Evolutionary conservation across 2,329 filamentous ascomycete species (phyloP).

Genomic region (Colletotrichum siamense): DNA sequence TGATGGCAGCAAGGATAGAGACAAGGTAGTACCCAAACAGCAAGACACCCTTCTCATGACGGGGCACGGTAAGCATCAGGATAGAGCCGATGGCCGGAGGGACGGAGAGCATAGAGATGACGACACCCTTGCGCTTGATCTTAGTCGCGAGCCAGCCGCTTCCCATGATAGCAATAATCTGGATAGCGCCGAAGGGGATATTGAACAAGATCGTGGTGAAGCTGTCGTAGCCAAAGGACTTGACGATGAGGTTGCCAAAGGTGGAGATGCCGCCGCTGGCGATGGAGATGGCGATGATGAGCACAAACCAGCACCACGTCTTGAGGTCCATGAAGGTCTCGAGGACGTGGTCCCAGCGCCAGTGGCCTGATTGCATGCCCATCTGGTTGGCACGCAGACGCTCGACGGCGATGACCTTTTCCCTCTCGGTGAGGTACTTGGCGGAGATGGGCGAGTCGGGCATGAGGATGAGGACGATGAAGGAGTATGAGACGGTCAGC

Average conservation of each 20-base stretch:
- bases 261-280: constrained; percentile 61
- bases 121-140: constrained; percentile 47
- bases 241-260: constrained; percentile 62
- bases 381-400: constrained; percentile 54
- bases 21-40: constrained; percentile 57
- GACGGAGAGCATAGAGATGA: constrained; percentile 42
- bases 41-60: constrained; percentile 51
- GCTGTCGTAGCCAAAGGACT: constrained; percentile 59
- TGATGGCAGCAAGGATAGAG: constrained; percentile 31
- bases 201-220: constrained; percentile 63
- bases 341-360: constrained; percentile 41
- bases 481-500: constrained; percentile 49
- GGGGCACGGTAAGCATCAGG: constrained; percentile 53
- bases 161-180: constrained; percentile 63
- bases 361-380: constrained; percentile 37
- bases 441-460: constrained; percentile 67
- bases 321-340: constrained; percentile 39
- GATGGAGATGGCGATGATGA: constrained; percentile 57
- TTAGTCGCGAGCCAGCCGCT: constrained; percentile 51
- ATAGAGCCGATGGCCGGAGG: constrained; percentile 47
- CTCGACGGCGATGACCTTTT: constrained; percentile 64
- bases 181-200: constrained; percentile 63
- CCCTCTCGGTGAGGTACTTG: constrained; percentile 57
- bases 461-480: constrained; percentile 59
- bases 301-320: constrained; percentile 41